Percentiles rank a stretch among this genome's conserved stretches.
Conservation (phyloP, 176 grass and related monocot species). For the Hordeum vulgare region MorexV3_pseudomolecules_assembly NC_058520.1:47763662-47764161, state of each 20-base stretch:
- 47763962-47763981: not conserved
- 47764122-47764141: no score
- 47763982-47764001: not conserved
- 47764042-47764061: no score
- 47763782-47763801: not conserved
- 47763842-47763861: not conserved
- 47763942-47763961: constrained; percentile 15
- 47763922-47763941: constrained; percentile 9
- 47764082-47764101: no score
- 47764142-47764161: no score
- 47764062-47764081: not conserved
- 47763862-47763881: not conserved
- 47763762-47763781: not conserved
- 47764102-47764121: no score
- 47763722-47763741: constrained; percentile 44
- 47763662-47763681: constrained; percentile 60
- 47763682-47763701: constrained; percentile 69
- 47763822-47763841: not conserved
- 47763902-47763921: not conserved
- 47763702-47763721: constrained; percentile 55
- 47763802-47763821: not conserved
- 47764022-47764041: not conserved
- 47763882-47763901: constrained; percentile 2
- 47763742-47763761: not conserved
- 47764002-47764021: constrained; percentile 4